Conservation (phyloP, 257 asterid genomes). For the Pogostemon cablin region DNA sequence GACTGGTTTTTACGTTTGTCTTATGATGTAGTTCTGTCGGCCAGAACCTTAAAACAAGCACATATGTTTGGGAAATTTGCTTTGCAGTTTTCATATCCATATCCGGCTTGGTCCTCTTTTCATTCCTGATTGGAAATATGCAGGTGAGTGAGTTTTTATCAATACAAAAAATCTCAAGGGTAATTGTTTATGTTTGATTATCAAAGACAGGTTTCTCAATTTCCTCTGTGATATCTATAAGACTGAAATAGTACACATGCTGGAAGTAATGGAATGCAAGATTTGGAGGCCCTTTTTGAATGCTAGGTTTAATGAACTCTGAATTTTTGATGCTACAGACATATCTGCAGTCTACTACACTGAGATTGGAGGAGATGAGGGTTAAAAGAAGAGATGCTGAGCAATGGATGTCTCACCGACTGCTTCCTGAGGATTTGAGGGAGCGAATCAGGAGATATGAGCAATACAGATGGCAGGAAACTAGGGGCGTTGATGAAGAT, state of each 20-base stretch:
- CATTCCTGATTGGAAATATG: slow-evolving; percentile 89
- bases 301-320: slow-evolving; percentile 20
- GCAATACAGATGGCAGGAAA: slow-evolving; percentile 91
- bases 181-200: background rate
- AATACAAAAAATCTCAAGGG: background rate
- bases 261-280: background rate
- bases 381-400: slow-evolving; percentile 94
- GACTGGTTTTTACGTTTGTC: slow-evolving; percentile 6
- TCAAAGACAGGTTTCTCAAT: background rate
- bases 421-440: slow-evolving; percentile 74
- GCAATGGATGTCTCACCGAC: slow-evolving; percentile 94
- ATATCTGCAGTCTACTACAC: slow-evolving; percentile 82
- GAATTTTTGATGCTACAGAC: slow-evolving; percentile 56
- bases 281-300: background rate
- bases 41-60: slow-evolving; percentile 83
- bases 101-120: slow-evolving; percentile 78
- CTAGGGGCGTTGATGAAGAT: slow-evolving; percentile 92
- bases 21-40: slow-evolving; percentile 74
- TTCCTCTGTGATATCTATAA: background rate
- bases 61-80: slow-evolving; percentile 79
- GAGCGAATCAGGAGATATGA: slow-evolving; percentile 80
- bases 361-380: slow-evolving; percentile 91
- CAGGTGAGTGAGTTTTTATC: slow-evolving; percentile 51
- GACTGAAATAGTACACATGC: background rate
- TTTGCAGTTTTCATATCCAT: slow-evolving; percentile 86